Percentiles rank a stretch among this genome's conserved stretches.
These are phyloP conservation scores for Parachaetomium inaequale DNA, from an alignment of 495 filamentous ascomycete genomes.

Conservation along the genomic window DNA sequence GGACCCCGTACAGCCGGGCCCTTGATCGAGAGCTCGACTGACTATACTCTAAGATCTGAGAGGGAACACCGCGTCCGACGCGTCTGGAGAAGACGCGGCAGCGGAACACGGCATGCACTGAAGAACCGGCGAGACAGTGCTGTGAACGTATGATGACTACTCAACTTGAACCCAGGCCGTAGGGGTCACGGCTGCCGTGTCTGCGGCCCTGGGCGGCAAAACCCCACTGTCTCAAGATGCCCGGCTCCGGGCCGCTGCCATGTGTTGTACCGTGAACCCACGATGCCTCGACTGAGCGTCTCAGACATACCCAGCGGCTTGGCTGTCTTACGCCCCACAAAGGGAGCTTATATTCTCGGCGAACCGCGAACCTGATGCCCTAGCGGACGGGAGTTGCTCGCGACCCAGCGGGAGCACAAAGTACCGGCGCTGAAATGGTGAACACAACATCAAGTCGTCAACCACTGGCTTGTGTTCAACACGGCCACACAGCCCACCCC, in stretches of 20 bases:
- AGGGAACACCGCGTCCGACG: not conserved
- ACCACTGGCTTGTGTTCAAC: not conserved
- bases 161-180: too few species aligned
- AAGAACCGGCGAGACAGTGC: not conserved
- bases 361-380: not conserved
- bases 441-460: not conserved
- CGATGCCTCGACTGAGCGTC: not conserved
- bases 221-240: too few species aligned
- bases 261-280: not conserved
- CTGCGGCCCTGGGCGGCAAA: not conserved
- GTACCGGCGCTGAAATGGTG: not conserved
- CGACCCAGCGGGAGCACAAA: not conserved
- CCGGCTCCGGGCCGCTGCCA: not conserved
- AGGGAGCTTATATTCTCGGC: not conserved
- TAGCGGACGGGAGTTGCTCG: not conserved
- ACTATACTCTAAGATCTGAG: too few species aligned
- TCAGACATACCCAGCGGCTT: not conserved
- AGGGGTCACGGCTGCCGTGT: too few species aligned
- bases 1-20: too few species aligned
- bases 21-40: too few species aligned
- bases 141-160: too few species aligned
- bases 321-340: not conserved
- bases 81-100: not conserved
- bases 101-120: not conserved
- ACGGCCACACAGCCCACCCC: too few species aligned